Evolutionary conservation across 306 rosid species (phyloP).

Genomic region (Ammopiptanthus mongolicus): DNA sequence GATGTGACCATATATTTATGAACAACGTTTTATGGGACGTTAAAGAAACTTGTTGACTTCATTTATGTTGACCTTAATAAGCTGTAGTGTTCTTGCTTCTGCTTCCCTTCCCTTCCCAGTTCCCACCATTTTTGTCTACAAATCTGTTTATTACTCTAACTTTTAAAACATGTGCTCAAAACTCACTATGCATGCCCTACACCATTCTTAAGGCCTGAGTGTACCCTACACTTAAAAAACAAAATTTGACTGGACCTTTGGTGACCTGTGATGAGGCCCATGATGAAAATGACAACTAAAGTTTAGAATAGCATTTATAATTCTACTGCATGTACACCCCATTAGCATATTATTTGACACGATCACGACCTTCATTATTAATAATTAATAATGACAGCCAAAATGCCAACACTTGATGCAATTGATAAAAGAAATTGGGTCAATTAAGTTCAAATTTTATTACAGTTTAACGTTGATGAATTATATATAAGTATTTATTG

Average conservation of each 20-base stretch:
- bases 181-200: background rate
- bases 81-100: background rate
- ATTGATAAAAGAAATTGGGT: too few relatives aligned
- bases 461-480: too few relatives aligned
- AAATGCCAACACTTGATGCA: too few relatives aligned
- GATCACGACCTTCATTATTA: background rate
- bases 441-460: too few relatives aligned
- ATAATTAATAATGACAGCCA: too few relatives aligned
- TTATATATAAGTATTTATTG: too few relatives aligned
- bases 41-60: background rate
- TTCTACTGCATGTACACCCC: too few relatives aligned
- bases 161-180: conserved; percentile 9
- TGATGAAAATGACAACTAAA: conserved; percentile 10
- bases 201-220: too few relatives aligned
- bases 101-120: background rate
- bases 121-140: background rate
- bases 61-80: background rate
- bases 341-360: background rate
- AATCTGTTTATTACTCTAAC: background rate
- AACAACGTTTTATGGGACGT: background rate
- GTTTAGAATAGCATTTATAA: background rate
- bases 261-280: background rate
- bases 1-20: conserved; percentile 22
- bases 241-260: background rate
- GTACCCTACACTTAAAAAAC: background rate